Evolutionary conservation across 2,329 filamentous ascomycete genomes (phyloP), one percentile per base, ranked within the genome.

Genomic region (Akanthomyces lecanii): DNA sequence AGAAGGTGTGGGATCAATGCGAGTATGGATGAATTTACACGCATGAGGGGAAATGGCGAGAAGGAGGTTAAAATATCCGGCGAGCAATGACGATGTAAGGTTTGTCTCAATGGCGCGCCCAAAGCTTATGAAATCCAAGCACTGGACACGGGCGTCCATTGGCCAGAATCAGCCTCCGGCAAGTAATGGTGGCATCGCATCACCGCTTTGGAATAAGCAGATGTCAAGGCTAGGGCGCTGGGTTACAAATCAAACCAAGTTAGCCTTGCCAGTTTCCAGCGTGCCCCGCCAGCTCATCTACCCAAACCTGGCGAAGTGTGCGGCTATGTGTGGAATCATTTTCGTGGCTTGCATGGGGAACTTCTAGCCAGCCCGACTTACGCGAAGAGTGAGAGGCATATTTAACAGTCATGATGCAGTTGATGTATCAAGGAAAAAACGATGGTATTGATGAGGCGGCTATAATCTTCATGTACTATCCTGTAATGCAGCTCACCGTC

Each of bases 1-100:
- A 61, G 33, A 4, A 61, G 28, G 42, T 30, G 56, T 23, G 50
- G 50, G 3, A 59, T 48, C 48, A 51, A 10, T 14, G 62, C 47
- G 28, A 63, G 53, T 14, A 63, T 51, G 36, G 61, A 58, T 16
- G 61, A 50, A 23, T 63, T 63, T 21, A 63, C 23, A 12, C n/a
- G 53, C 61, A 63, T 62, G 23, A 25, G 18, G 55, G 11, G 10
- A 12, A 14, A 21, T n/a, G 36, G 21, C 33, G 33, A 8, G 53
- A 30, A 23, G 2, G 7, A 10, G 7, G 42, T 14, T 14, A 18
- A 38, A 50, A 40, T 4, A 51, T 33, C 16, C 7, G 8, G 50
- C 28, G 25, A 38, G 25, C 10, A 5, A 16, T 16, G 36, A 18
- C 14, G 6, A 30, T n/a, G 45, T 28, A 10, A 23, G 10, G 48